These are phyloP conservation scores for Penicillium verrucosum DNA, from an alignment of 2,329 filamentous ascomycete genomes.

Conservation along the genomic window DNA sequence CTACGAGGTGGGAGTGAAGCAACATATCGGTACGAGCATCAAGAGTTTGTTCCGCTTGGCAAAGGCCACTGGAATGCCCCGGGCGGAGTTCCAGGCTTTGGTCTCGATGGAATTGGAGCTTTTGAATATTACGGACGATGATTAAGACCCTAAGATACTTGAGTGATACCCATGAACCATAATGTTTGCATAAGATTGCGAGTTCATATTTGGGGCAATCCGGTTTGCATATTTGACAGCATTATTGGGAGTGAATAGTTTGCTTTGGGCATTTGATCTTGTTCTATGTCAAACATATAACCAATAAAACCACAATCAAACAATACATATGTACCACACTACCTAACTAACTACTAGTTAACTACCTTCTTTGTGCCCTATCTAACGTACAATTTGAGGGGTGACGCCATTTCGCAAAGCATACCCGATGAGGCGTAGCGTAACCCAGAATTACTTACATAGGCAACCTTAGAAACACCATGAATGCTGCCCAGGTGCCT, in stretches of 20 bases:
- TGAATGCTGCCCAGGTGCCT: not conserved
- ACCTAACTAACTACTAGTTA: not conserved
- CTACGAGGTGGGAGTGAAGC: conserved; percentile 60
- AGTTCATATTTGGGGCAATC: conserved; percentile 6
- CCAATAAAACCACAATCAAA: not conserved
- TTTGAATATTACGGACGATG: conserved; percentile 54
- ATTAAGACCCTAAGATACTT: conserved; percentile 21
- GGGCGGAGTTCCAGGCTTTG: conserved; percentile 57
- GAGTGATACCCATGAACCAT: conserved; percentile 25
- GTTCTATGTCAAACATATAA: not conserved
- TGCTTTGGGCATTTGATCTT: not conserved
- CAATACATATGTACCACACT: too few species aligned
- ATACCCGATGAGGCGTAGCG: conserved; percentile 8
- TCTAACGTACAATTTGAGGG: not conserved
- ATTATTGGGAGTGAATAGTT: conserved; percentile 3
- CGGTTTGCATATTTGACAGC: conserved; percentile 4
- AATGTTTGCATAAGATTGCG: conserved; percentile 7
- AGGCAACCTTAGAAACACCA: not conserved
- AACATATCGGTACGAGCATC: conserved; percentile 62
- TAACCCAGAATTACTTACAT: not conserved
- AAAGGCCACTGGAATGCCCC: conserved; percentile 56
- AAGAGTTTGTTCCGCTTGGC: conserved; percentile 63
- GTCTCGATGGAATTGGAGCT: conserved; percentile 60
- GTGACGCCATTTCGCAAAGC: conserved; percentile 4
- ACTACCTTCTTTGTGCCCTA: not conserved